Evolutionary conservation across 192 early-diverging fungal genomes (phyloP), one percentile per base, ranked within the genome.

Genomic region (Coemansia sp.): DNA sequence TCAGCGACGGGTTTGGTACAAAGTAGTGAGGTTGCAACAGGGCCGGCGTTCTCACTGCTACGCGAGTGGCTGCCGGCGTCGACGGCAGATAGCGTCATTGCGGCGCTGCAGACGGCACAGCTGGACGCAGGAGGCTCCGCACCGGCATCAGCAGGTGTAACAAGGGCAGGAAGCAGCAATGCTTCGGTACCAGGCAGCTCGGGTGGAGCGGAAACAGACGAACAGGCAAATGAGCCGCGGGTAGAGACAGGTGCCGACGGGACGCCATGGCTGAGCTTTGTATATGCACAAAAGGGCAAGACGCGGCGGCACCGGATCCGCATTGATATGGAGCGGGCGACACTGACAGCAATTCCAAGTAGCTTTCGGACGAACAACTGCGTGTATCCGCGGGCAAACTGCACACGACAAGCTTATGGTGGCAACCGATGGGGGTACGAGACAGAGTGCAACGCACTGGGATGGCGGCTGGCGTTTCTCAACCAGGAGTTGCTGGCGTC

Each of bases 401-500:
- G 89, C 51, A 62, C 80, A 4, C 66, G 84, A 19, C 57, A 82
- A 1, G 55, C 75, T 9, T 93, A 96, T 67, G 78, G 86, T n/a
- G 94, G 94, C 17, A 89, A 92, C 67, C 86, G 94, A 19, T 93
- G 91, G 85, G 73, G 74, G 10, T 96, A 94, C 70, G 94, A 96
- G 70, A 92, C 86, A 2, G 88, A 90, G 54, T 94, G 93, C 67
- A 96, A 96, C 54, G 70, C 63, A n/a, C 79, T 94, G 14, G 93
- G 92, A 4, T 95, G 94, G 94, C 87, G 88, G 58, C 83, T 96
- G 57, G 88, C 89, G 2, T 89, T 86, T 70, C 76, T 94, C 22
- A 96, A 96, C 64, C 82, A 79, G 23, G 74, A 80, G 36, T 67
- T 85, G 53, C 80, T 94, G 50, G 64, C 77, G 6, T 91, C 85